Evolutionary conservation across 140 eudicot species (phyloP).

Genomic region (Stevia rebaudiana): DNA sequence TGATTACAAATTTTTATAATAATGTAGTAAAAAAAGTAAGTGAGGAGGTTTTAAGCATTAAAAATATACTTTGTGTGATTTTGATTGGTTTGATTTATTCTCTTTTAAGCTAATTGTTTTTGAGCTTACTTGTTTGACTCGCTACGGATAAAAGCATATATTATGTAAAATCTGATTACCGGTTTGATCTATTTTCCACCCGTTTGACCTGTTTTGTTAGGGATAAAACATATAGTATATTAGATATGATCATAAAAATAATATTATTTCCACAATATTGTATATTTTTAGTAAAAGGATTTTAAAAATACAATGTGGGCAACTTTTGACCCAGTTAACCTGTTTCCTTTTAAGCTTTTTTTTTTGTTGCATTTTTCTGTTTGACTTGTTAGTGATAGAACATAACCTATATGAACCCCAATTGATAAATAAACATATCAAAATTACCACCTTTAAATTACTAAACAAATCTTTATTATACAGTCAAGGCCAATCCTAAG

Average conservation of each 20-base stretch:
- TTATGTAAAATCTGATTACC: too few species aligned
- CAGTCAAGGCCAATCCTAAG: slow-evolving; percentile 88
- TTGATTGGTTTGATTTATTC: neutral
- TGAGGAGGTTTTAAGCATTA: neutral
- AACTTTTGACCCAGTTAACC: neutral
- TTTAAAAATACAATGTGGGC: neutral
- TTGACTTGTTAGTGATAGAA: neutral
- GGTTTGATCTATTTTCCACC: neutral
- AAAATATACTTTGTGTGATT: neutral
- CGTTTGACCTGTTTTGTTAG: neutral
- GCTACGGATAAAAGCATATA: neutral
- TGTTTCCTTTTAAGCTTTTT: neutral
- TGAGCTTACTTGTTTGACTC: neutral
- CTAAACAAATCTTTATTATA: slow-evolving; percentile 1
- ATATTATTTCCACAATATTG: neutral
- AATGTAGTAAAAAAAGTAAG: neutral
- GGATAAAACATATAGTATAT: neutral
- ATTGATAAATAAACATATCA: neutral
- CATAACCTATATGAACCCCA: neutral
- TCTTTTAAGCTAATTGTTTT: neutral
- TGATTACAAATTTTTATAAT: neutral
- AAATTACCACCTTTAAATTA: neutral
- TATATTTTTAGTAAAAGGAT: too few species aligned
- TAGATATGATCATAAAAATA: too few species aligned
- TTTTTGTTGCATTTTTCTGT: neutral